Evolutionary conservation across 768 basidiomycete genomes (phyloP).

Genomic region (Tephrocybe sp.): DNA sequence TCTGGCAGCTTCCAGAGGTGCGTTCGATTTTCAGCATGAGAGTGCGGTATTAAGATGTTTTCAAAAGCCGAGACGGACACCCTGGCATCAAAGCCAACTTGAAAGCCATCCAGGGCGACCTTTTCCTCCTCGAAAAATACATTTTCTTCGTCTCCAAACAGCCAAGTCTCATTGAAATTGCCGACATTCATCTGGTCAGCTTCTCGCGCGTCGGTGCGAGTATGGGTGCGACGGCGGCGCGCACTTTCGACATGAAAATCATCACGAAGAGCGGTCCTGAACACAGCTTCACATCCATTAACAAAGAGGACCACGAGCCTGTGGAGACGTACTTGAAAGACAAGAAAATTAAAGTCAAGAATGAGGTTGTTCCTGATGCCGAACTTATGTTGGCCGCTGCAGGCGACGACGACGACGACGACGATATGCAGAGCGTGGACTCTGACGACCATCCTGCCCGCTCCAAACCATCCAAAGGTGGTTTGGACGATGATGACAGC

Average conservation of each 20-base stretch:
- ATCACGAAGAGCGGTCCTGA: constrained; percentile 83
- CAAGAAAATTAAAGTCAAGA: constrained; percentile 93
- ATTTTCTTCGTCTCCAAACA: constrained; percentile 98
- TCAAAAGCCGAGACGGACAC: constrained; percentile 75
- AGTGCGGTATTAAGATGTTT: neutral
- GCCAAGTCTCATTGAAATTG: constrained; percentile 85
- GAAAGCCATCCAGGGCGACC: constrained; percentile 94
- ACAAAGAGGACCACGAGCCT: constrained; percentile 91
- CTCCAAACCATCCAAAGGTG: constrained; percentile 43
- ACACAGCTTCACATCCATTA: constrained; percentile 88
- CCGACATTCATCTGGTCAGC: constrained; percentile 84
- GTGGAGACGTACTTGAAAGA: constrained; percentile 83
- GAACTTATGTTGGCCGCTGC: constrained; percentile 68
- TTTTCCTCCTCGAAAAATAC: constrained; percentile 97
- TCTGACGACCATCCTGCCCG: constrained; percentile 64
- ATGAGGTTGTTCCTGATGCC: constrained; percentile 90
- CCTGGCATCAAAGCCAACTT: constrained; percentile 97
- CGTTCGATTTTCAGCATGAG: neutral
- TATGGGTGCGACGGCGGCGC: constrained; percentile 77
- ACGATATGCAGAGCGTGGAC: constrained; percentile 81
- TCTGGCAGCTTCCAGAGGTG: constrained; percentile 85
- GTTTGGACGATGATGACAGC: constrained; percentile 73
- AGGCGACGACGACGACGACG: constrained; percentile 68
- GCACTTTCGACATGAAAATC: constrained; percentile 92
- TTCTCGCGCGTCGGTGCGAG: constrained; percentile 93